A percentile compares a stretch with the other conserved stretches of the same genome.
These are phyloP conservation scores for Xerocomellus amylosporus DNA, from an alignment of 768 basidiomycete species.

Conservation along the genomic window DNA sequence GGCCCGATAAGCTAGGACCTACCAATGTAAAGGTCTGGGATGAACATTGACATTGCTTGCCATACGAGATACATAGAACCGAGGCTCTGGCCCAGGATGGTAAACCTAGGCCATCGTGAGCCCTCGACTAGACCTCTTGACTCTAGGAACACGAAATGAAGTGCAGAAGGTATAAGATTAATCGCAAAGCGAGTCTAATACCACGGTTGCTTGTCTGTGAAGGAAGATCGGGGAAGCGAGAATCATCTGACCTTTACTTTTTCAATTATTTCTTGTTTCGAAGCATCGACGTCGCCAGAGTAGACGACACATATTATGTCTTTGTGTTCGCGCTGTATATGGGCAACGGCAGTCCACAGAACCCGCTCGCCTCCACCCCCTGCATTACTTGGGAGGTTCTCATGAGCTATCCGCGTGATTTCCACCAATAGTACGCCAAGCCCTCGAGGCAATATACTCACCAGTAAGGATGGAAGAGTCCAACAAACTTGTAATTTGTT, in stretches of 20 bases:
- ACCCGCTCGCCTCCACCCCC: conserved; percentile 97
- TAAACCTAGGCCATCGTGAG: conserved; percentile 83
- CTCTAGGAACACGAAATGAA: conserved; percentile 81
- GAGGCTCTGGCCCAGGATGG: conserved; percentile 86
- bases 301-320: conserved; percentile 78
- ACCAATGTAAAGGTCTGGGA: conserved; percentile 94
- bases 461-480: conserved; percentile 98
- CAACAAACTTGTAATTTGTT: conserved; percentile 47
- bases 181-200: conserved; percentile 79
- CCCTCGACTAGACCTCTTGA: conserved; percentile 76
- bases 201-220: neutral
- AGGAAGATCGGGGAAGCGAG: neutral
- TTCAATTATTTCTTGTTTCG: conserved; percentile 74
- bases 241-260: conserved; percentile 66
- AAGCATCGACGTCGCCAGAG: conserved; percentile 79
- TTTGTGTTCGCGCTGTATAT: conserved; percentile 65
- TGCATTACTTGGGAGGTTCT: conserved; percentile 66
- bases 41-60: conserved; percentile 75
- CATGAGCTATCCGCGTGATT: conserved; percentile 29
- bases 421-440: neutral
- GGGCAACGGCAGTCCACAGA: conserved; percentile 84
- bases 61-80: conserved; percentile 82
- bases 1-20: conserved; percentile 14
- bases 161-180: conserved; percentile 52
- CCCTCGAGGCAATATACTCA: conserved; percentile 35